phyloP scores from a whole-genome alignment of 441 rosid genomes.

The Gossypium schwendimanii region DNA sequence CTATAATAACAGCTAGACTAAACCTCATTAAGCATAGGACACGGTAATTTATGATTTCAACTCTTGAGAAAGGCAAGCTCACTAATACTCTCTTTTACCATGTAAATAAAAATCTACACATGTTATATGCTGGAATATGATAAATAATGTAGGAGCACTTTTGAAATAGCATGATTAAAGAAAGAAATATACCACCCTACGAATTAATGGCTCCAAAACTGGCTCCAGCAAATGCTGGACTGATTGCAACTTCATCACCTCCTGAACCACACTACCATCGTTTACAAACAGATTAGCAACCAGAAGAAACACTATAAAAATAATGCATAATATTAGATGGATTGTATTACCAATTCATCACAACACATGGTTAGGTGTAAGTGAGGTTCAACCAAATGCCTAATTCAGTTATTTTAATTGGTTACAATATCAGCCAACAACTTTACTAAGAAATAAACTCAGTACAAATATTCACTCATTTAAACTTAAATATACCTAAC shows the following conservation, averaged over 20 bases:
- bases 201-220: slow-evolving; percentile 82
- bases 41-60: neutral
- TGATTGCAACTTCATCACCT: slow-evolving; percentile 70
- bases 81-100: neutral
- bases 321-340: neutral
- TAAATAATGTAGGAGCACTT: neutral
- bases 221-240: slow-evolving; percentile 73
- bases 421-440: neutral
- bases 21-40: neutral
- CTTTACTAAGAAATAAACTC: neutral
- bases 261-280: slow-evolving; percentile 77
- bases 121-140: neutral
- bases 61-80: neutral
- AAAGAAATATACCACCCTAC: slow-evolving; percentile 67
- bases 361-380: neutral
- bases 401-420: neutral
- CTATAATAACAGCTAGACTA: neutral
- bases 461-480: neutral
- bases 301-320: neutral
- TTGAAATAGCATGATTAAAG: neutral
- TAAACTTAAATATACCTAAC: slow-evolving; percentile 2
- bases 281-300: slow-evolving; percentile 19
- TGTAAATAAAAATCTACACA: neutral
- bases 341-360: neutral
- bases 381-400: neutral